Evolutionary conservation across 1,284 basidiomycete genomes (phyloP).

Genomic region (Cerioporus squamosus): DNA sequence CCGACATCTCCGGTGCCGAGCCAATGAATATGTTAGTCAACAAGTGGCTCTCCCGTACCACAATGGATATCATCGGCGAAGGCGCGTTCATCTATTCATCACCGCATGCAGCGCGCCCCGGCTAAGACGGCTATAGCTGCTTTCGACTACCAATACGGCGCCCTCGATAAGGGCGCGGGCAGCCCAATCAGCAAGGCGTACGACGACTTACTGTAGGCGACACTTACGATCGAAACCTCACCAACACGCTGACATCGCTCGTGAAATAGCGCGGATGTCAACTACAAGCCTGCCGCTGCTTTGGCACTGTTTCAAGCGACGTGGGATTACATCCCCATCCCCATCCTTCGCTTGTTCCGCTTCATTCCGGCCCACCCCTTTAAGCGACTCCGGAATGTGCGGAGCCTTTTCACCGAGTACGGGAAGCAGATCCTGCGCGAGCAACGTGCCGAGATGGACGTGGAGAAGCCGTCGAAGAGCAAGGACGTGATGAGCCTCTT

Average conservation of each 20-base stretch:
- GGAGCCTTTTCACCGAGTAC: slow-evolving; percentile 23
- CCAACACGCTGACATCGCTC: not conserved
- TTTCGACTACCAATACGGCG: slow-evolving; percentile 35
- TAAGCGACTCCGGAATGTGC: slow-evolving; percentile 27
- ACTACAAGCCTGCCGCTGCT: slow-evolving; percentile 24
- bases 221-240: not conserved
- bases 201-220: slow-evolving; percentile 37
- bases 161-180: slow-evolving; percentile 28
- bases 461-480: slow-evolving; percentile 14
- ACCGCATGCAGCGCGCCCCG: not conserved
- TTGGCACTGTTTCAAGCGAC: slow-evolving; percentile 26
- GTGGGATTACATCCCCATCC: slow-evolving; percentile 32
- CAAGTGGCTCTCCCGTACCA: slow-evolving; percentile 31
- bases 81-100: slow-evolving; percentile 16
- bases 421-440: slow-evolving; percentile 28
- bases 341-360: slow-evolving; percentile 26
- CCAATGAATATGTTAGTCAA: slow-evolving; percentile 12
- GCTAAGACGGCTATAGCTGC: slow-evolving; percentile 23
- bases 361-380: slow-evolving; percentile 34
- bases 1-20: slow-evolving; percentile 5
- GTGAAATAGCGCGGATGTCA: slow-evolving; percentile 8
- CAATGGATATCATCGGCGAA: slow-evolving; percentile 38
- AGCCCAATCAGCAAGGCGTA: slow-evolving; percentile 31
- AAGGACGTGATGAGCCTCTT: slow-evolving; percentile 47
- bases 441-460: slow-evolving; percentile 4